phyloP scores from a whole-genome alignment of 1,139 yeast genomes.

The Geotrichum aggregatum region DNA sequence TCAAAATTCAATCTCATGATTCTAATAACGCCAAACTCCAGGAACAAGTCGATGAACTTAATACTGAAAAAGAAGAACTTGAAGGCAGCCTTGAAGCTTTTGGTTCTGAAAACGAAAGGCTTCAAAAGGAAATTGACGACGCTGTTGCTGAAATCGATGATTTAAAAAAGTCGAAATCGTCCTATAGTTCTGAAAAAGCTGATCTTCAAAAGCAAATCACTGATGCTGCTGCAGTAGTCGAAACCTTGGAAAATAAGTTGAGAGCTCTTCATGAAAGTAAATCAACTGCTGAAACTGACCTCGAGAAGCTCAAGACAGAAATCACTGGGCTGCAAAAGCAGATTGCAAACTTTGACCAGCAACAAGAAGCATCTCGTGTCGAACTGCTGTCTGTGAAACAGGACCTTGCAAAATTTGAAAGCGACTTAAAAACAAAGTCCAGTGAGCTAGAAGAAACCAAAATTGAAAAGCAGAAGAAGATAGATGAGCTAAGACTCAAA shows the following conservation, averaged over 20 bases:
- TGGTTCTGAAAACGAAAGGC: constrained; percentile 19
- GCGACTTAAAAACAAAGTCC: constrained; percentile 6
- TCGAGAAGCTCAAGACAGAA: constrained; percentile 8
- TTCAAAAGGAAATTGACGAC: constrained; percentile 20
- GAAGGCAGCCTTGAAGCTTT: constrained; percentile 13
- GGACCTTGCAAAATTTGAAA: constrained; percentile 2
- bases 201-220: constrained; percentile 11
- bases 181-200: constrained; percentile 2
- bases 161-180: neutral
- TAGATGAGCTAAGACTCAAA: constrained; percentile 13
- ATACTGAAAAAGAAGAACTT: constrained; percentile 12
- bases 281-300: neutral
- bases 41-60: constrained; percentile 17
- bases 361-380: neutral
- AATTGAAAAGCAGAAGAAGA: constrained; percentile 11
- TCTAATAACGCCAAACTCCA: constrained; percentile 22
- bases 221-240: constrained; percentile 10
- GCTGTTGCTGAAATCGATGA: constrained; percentile 18
- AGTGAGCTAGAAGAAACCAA: constrained; percentile 9
- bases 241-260: constrained; percentile 5
- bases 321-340: neutral
- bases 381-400: constrained; percentile 1
- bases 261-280: neutral
- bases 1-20: constrained; percentile 21
- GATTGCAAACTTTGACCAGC: constrained; percentile 5